Base-by-base conservation (phyloP, 805 yeast genomes). In the Yarrowia sp. region DNA sequence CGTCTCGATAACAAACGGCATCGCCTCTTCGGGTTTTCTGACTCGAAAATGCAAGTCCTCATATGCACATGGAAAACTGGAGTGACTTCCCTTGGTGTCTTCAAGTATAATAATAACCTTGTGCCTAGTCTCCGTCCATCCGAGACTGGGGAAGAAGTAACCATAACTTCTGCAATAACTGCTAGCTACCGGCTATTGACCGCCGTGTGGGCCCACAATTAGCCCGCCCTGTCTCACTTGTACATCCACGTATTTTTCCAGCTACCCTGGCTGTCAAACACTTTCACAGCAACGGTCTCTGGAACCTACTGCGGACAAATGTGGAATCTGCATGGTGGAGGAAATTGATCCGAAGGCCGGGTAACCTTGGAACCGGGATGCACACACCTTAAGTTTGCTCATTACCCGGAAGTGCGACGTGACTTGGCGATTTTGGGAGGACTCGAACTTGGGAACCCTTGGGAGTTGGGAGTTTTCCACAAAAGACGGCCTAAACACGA, bases 331-430 rank as follows among this genome's bases (percentile, higher is more conserved):
- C 63, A 56, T 42, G 48, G 48, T 56, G 48, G 48, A 56, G 63
- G 45, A 41, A 56, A 56, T 56, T 56, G 63, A 41, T 56, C 63
- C 63, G 63, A 56, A 19, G 22, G 63, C 63, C 63, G 63, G 63
- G 63, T 56, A 56, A 56, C 59, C 32, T 2, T 26, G 4, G 32
- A 26, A 26, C 32, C 7, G 32, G 19, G 32, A 26, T 26, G 32
- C 32, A 26, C 32, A 26, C 32, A 26, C 32, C 3, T 26, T 26
- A 26, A 26, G 32, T 26, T 26, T 26, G 32, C 32, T 26, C 32
- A 3, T 26, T 26, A 26, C 32, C 32, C 32, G 32, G 32, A 26
- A 26, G 32, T 26, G 32, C 32, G 7, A 26, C 32, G 32, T 26
- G 32, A 26, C 32, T 26, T 26, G 32, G 32, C 32, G 32, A 26